Conservation (phyloP, 345 rosid species). For the Durio zibethinus region DNA sequence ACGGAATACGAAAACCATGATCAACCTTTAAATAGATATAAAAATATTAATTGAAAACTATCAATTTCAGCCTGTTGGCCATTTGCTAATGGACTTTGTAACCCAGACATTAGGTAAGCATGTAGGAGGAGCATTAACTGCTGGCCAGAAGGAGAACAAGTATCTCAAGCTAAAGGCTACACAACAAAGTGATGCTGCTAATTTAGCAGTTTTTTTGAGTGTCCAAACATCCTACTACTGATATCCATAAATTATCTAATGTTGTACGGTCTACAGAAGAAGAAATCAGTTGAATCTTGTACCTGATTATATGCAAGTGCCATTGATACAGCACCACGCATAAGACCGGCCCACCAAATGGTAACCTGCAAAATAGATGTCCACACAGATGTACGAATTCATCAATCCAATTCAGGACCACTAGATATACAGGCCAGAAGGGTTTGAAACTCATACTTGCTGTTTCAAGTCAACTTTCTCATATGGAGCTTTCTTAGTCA, state of each 20-base stretch:
- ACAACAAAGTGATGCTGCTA: background rate
- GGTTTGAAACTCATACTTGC: slow-evolving; percentile 47
- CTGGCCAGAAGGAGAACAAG: background rate
- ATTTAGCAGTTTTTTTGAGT: background rate
- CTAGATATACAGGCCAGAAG: background rate
- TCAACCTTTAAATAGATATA: background rate
- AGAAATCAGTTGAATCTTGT: background rate
- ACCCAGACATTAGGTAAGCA: background rate
- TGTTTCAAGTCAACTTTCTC: slow-evolving; percentile 60
- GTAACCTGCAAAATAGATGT: slow-evolving; percentile 45
- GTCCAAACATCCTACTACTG: background rate
- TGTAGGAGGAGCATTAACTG: background rate
- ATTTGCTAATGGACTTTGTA: background rate
- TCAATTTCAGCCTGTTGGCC: background rate
- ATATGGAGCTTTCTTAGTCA: slow-evolving; percentile 55
- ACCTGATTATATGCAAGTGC: slow-evolving; percentile 99
- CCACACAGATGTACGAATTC: background rate
- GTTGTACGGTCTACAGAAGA: background rate
- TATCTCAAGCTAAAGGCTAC: background rate
- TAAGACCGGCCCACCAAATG: slow-evolving; percentile 99
- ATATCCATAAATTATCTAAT: background rate
- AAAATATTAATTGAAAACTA: background rate
- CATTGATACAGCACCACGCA: slow-evolving; percentile 97
- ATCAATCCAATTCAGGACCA: background rate
- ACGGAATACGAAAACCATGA: background rate